Conservation (phyloP, 2,329 filamentous ascomycete genomes). For the Aspergillus brunneoviolaceus region DNA sequence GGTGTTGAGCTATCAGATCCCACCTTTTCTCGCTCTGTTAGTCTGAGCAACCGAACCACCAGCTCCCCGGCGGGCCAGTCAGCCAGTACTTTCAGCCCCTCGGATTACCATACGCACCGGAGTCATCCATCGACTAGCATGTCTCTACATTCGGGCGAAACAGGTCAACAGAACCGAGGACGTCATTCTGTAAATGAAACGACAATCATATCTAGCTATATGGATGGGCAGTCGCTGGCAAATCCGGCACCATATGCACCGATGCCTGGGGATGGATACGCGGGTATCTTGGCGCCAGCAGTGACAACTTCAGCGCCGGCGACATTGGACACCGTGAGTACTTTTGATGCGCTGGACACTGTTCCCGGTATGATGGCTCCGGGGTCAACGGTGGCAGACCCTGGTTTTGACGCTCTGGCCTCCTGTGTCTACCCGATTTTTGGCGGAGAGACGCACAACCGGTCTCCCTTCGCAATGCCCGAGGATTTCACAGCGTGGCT, state of each 20-base stretch:
- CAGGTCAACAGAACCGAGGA: conserved; percentile 17
- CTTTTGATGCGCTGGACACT: conserved; percentile 26
- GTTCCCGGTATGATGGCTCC: conserved; percentile 27
- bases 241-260: conserved; percentile 18
- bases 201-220: conserved; percentile 17
- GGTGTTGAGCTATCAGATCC: conserved; percentile 23
- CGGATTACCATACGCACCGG: conserved; percentile 21
- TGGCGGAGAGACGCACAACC: conserved; percentile 76
- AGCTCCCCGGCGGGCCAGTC: conserved; percentile 30
- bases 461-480: conserved; percentile 83
- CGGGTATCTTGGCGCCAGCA: conserved; percentile 20
- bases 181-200: conserved; percentile 11
- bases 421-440: conserved; percentile 74
- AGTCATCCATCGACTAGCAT: conserved; percentile 14
- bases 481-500: conserved; percentile 85
- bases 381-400: conserved; percentile 23
- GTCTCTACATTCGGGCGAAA: conserved; percentile 18
- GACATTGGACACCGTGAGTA: conserved; percentile 27
- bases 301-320: conserved; percentile 23
- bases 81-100: conserved; percentile 27
- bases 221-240: conserved; percentile 20
- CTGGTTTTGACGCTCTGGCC: conserved; percentile 38
- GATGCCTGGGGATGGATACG: conserved; percentile 22
- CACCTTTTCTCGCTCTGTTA: conserved; percentile 28
- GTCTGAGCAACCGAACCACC: conserved; percentile 28